Evolutionary conservation across 2,329 filamentous ascomycete species (phyloP).

Genomic region (Aspergillus hortae): DNA sequence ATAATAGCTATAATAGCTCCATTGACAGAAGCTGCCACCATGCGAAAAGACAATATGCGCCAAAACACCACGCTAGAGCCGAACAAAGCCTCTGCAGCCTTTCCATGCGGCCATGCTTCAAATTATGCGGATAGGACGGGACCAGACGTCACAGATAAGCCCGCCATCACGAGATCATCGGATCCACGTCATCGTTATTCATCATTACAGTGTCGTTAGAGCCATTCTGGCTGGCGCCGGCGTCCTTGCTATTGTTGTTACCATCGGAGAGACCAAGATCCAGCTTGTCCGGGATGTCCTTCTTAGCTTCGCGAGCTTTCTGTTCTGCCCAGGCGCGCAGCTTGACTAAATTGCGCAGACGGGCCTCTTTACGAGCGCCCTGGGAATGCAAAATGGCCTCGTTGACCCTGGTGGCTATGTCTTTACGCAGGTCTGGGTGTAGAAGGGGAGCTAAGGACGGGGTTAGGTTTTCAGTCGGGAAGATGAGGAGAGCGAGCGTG

Average conservation of each 20-base stretch:
- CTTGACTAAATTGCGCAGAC: conserved; percentile 75
- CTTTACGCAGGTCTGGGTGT: conserved; percentile 71
- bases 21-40: no score
- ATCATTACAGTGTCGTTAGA: conserved; percentile 40
- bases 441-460: conserved; percentile 73
- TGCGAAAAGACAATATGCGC: background rate
- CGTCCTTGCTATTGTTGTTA: conserved; percentile 20
- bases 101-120: background rate
- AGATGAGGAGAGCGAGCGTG: conserved; percentile 89
- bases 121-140: background rate
- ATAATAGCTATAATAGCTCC: no score
- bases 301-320: conserved; percentile 46
- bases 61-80: background rate
- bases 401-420: conserved; percentile 86
- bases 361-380: conserved; percentile 70
- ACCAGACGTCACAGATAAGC: conserved; percentile 2
- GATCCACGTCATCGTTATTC: conserved; percentile 39
- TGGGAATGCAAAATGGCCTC: conserved; percentile 76
- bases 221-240: conserved; percentile 24
- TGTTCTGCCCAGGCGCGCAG: conserved; percentile 81
- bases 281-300: conserved; percentile 44
- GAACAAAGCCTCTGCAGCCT: background rate
- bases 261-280: conserved; percentile 42
- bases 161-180: conserved; percentile 36
- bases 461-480: conserved; percentile 74